Evolutionary conservation across 257 asterid genomes (phyloP).

Genomic region (Nicotiana knightiana): DNA sequence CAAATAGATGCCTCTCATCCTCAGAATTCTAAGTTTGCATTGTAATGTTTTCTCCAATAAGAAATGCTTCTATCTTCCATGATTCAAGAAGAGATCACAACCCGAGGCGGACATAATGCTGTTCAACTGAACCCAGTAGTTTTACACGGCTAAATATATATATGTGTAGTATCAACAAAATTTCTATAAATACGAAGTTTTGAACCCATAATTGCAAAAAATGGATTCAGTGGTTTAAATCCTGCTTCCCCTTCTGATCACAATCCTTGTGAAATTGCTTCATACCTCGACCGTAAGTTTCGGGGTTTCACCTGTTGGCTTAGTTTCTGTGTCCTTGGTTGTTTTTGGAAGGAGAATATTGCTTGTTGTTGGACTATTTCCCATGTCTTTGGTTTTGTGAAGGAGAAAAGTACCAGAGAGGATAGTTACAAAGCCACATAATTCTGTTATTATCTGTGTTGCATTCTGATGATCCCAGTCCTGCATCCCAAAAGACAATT

Average conservation of each 20-base stretch:
- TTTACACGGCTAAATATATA: too few species aligned
- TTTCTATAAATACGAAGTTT: too few species aligned
- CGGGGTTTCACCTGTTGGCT: background rate
- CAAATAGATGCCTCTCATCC: background rate
- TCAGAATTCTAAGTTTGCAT: too few species aligned
- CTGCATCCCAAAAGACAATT: background rate
- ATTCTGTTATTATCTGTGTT: constrained; percentile 15
- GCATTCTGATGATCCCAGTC: constrained; percentile 20
- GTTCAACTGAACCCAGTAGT: too few species aligned
- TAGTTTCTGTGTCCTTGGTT: constrained; percentile 1
- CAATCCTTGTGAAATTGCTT: background rate
- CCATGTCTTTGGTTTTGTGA: constrained; percentile 20
- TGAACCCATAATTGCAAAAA: too few species aligned
- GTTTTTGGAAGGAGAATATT: background rate
- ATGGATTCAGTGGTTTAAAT: too few species aligned
- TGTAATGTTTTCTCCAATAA: background rate
- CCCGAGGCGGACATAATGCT: too few species aligned
- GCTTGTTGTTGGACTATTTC: constrained; percentile 10
- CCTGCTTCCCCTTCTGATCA: background rate
- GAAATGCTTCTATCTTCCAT: background rate
- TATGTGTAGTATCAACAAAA: too few species aligned
- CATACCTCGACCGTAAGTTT: background rate
- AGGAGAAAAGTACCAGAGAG: constrained; percentile 21
- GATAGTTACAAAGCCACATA: constrained; percentile 18
- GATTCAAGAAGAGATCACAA: background rate